Percentiles rank a stretch among this genome's conserved stretches.
Conservation (phyloP, 2,329 filamentous ascomycete species). For the Geosmithia morbida region DNA sequence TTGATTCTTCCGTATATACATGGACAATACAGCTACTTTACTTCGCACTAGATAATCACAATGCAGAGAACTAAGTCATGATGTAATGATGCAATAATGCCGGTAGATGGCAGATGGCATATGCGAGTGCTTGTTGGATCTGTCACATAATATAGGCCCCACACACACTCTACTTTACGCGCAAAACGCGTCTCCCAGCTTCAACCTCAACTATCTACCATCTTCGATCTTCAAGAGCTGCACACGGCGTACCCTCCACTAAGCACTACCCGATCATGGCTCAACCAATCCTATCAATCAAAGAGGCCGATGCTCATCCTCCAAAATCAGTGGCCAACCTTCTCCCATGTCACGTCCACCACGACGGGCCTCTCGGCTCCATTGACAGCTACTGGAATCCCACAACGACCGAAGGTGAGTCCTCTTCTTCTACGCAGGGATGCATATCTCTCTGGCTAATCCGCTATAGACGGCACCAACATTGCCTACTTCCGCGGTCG, state of each 20-base stretch:
- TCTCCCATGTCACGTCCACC: constrained; percentile 67
- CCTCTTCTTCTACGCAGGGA: not conserved
- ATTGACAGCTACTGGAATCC: constrained; percentile 59
- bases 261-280: constrained; percentile 23
- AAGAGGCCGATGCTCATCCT: constrained; percentile 7
- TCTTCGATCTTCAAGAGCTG: no score
- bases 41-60: no score
- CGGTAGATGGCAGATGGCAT: no score
- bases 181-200: not conserved
- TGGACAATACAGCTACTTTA: not conserved
- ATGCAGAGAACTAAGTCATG: no score
- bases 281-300: constrained; percentile 26
- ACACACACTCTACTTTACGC: not conserved
- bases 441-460: not conserved
- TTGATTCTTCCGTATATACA: not conserved
- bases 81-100: no score
- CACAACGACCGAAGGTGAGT: constrained; percentile 23
- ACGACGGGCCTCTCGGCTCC: constrained; percentile 57
- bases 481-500: constrained; percentile 66
- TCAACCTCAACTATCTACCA: not conserved
- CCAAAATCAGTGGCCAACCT: constrained; percentile 48
- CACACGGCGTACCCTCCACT: no score
- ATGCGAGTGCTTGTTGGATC: no score
- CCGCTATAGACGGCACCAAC: constrained; percentile 28
- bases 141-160: no score